Evolutionary conservation across 1,284 basidiomycete genomes (phyloP).

Genomic region (Fomitopsis palustris): DNA sequence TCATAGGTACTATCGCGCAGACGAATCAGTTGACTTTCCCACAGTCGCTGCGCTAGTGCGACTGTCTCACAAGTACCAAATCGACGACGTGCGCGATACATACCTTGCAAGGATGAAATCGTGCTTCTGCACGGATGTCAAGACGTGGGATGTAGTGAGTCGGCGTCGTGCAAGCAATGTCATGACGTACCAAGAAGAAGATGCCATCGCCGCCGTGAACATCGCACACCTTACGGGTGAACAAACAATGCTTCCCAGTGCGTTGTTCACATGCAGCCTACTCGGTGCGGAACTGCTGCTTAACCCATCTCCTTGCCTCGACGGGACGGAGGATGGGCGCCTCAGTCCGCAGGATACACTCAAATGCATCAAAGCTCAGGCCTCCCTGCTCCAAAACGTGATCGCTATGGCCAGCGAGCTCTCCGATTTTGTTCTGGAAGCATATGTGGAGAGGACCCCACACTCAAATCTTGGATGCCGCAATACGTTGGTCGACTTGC

Average conservation of each 20-base stretch:
- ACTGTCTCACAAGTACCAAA: background rate
- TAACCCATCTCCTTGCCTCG: background rate
- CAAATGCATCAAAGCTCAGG: background rate
- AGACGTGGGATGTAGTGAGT: background rate
- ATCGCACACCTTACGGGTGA: background rate
- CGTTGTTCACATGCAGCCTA: background rate
- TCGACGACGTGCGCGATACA: background rate
- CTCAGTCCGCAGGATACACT: background rate
- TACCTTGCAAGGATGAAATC: background rate
- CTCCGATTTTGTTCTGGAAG: background rate
- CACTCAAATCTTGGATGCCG: background rate
- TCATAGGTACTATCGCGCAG: background rate
- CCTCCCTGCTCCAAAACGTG: background rate
- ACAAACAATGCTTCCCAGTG: background rate
- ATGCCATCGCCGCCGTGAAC: conserved; percentile 1
- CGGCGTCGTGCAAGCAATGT: background rate
- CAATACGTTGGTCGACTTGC: background rate
- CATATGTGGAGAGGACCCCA: background rate
- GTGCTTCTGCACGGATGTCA: background rate
- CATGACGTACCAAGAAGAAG: background rate
- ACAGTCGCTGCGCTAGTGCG: background rate
- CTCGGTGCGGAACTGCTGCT: background rate
- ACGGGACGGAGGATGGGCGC: background rate
- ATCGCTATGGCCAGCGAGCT: background rate
- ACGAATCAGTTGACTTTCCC: background rate